Evolutionary conservation across 208 protist genomes (phyloP), one percentile per base, ranked within the genome.

Genomic region (Acanthamoeba lugdunensis): DNA sequence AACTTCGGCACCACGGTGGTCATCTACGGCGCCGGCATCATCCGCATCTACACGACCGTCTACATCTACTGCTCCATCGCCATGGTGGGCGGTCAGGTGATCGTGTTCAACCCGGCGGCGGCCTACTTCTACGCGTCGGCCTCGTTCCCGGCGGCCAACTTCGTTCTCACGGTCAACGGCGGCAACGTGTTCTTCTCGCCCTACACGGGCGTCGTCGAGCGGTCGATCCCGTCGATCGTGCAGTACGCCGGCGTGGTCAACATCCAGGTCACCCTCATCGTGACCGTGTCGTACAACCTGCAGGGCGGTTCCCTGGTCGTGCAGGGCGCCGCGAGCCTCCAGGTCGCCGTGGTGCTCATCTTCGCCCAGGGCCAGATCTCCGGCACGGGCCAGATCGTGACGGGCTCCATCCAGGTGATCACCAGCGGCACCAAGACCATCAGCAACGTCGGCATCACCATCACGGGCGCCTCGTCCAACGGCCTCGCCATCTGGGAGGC

Each of bases 261-360:
- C 52, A 45, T 92, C 28, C 87, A 71, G 61, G 14, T 92, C 63
- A 92, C 37, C 23, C 87, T 92, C 87, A 37, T 77, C 69, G 69
- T 92, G 65, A 63, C 69, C n/a, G 65, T 71, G 25, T 21, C 16
- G n/a, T 92, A 92, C 87, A 52, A 77, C n/a, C 65, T 92, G 25
- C 69, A 79, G n/a, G 69, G 69, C 63, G 87, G 87, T 28, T 87
- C 79, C 18, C 79, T 87, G 25, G 87, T 92, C 30, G 65, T 92
- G 37, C 87, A 92, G 87, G 87, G 41, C 61, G 23, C 45, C 41
- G 79, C 11, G 18, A 28, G 87, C 69, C 69, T 92, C 14, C 45
- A 81, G 23, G 28, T 92, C 30, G 37, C 87, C 50, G 87, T 71
- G 45, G 50, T 81, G 37, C 28, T 92, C 33, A 54, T 92, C 69